A percentile compares a stretch with the other conserved stretches of the same genome.
Evolutionary conservation across 2,329 filamentous ascomycete genomes (phyloP).

Genomic region (Bretziella fagacearum): DNA sequence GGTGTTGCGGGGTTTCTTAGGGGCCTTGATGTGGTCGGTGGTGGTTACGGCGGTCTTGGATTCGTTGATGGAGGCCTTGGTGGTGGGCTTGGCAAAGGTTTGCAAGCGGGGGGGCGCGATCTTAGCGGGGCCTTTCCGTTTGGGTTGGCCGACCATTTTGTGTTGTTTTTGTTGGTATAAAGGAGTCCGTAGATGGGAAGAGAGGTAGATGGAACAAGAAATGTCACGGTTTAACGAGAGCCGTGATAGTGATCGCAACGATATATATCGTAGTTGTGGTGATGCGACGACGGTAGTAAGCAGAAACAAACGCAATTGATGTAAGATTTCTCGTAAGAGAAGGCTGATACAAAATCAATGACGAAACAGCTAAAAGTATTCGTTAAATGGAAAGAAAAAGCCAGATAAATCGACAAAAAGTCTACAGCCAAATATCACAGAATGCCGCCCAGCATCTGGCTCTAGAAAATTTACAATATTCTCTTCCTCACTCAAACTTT

Average conservation of each 20-base stretch:
- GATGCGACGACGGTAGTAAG: too few species aligned
- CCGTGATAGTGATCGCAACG: too few species aligned
- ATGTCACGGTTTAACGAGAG: too few species aligned
- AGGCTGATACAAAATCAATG: too few species aligned
- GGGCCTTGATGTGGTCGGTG: slow-evolving; percentile 24
- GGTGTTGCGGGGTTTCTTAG: slow-evolving; percentile 19
- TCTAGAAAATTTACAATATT: slow-evolving; percentile 13
- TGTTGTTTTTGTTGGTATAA: background rate
- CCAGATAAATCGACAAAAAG: too few species aligned
- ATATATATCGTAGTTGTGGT: too few species aligned
- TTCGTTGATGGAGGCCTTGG: slow-evolving; percentile 39
- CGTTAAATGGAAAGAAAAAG: too few species aligned
- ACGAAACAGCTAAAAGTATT: too few species aligned
- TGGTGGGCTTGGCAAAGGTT: slow-evolving; percentile 33
- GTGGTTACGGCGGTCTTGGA: slow-evolving; percentile 36
- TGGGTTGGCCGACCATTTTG: slow-evolving; percentile 23
- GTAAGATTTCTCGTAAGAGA: too few species aligned
- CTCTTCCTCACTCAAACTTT: slow-evolving; percentile 14
- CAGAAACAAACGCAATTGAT: too few species aligned
- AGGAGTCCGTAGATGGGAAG: background rate
- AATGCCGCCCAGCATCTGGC: background rate
- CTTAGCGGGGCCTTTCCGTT: slow-evolving; percentile 41
- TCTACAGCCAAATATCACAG: background rate
- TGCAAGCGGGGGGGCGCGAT: slow-evolving; percentile 39
- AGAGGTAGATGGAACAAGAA: slow-evolving; percentile 1